Base-by-base conservation (phyloP, 805 yeast genomes). In the Sugiyamaella mastotermitis region DNA sequence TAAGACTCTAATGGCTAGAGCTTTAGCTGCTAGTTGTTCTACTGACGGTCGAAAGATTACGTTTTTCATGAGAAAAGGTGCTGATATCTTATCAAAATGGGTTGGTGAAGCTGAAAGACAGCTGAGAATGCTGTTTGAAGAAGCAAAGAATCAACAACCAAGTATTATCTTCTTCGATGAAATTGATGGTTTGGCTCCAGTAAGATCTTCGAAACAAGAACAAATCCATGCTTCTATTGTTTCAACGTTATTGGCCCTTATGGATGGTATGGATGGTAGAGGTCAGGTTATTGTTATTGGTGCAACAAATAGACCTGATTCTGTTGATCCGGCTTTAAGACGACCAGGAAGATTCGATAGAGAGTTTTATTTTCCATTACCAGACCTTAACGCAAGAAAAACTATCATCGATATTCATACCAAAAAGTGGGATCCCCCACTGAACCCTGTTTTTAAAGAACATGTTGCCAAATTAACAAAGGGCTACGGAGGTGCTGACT, bases 221-320 rank as follows among this genome's bases (percentile, higher is more conserved):
- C 99, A 92, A 61, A 92, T 92, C 43, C 98, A 92, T 61, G 96
- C 98, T 3, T 83, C 95, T 46, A 92, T 92, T 43, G 98, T 92
- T 2, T 87, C 97, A 4, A 92, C 98, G 0, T 65, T 92, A 52
- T 72, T 92, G 47, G 97, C 98, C 0, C 65, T 92, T 37, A 92
- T 92, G 98, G 98, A 92, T 60, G 98, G 98, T 52, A 92, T 92
- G 97, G 97, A 90, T 58, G 87, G 87, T 50, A 76, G 97, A 57
- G 98, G 98, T 5, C 97, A 92, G 57, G 97, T 92, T 14, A 90
- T 92, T 47, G 96, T 92, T 2, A 88, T 92, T 50, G 98, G 98
- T 42, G 98, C 98, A 1, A 92, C 98, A 0, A 92, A 92, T 62
- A 69, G 98, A 55, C 98, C 98, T 0, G 97, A 92, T 62, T 83